Conservation (phyloP, 805 yeast species). For the Yamadazyma paraphyllophila region DNA sequence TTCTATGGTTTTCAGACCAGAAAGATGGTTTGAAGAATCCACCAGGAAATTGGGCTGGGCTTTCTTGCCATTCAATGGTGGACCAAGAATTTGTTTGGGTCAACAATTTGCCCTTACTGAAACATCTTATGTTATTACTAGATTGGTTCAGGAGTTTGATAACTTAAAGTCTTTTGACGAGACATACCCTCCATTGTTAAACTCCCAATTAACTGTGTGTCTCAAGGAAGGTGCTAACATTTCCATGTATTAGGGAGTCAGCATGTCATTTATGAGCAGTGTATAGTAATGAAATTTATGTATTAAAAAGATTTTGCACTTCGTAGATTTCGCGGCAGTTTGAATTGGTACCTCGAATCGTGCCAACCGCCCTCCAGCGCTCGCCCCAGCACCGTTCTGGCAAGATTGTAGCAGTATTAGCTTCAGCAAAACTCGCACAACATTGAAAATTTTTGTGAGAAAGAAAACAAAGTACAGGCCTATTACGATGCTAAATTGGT, state of each 20-base stretch:
- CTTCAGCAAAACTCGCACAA: background rate
- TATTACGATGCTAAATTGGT: constrained; percentile 28
- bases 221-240: constrained; percentile 22
- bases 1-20: constrained; percentile 34
- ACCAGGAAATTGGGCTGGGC: constrained; percentile 44
- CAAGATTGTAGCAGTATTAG: no score
- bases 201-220: constrained; percentile 30
- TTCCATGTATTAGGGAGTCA: background rate
- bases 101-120: constrained; percentile 57
- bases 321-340: no score
- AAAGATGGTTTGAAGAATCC: constrained; percentile 35
- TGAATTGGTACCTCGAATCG: no score
- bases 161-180: constrained; percentile 17
- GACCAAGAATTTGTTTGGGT: constrained; percentile 55
- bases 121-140: constrained; percentile 44
- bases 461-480: background rate
- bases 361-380: no score
- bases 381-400: no score
- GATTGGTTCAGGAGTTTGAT: constrained; percentile 28
- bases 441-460: constrained; percentile 6
- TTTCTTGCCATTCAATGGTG: constrained; percentile 54
- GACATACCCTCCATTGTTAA: constrained; percentile 26
- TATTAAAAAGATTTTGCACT: no score
- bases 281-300: background rate
- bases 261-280: background rate